phyloP scores from a whole-genome alignment of 306 rosid species.

The Vigna radiata region DNA sequence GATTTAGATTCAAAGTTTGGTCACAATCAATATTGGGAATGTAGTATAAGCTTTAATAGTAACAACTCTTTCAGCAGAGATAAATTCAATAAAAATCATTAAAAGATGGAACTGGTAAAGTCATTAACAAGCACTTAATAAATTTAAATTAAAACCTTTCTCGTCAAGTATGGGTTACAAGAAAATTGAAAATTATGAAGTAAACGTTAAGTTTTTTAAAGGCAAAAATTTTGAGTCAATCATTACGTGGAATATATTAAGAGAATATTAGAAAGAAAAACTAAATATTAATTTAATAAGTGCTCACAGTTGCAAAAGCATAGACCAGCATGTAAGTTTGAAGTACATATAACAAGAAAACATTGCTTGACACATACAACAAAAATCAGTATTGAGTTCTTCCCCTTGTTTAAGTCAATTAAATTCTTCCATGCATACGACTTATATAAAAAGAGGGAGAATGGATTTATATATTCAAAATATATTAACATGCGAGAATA shows the following conservation, averaged over 20 bases:
- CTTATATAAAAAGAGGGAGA: not conserved
- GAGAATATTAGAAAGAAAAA: conserved; percentile 25
- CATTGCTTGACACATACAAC: not conserved
- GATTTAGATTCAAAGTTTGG: conserved; percentile 31
- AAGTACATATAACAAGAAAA: not conserved
- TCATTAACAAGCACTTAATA: conserved; percentile 25
- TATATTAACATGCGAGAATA: not conserved
- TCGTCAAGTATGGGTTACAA: conserved; percentile 1
- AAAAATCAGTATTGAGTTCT: conserved; percentile 1
- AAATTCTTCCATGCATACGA: not conserved
- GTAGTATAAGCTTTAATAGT: conserved; percentile 5
- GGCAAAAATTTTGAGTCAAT: not conserved
- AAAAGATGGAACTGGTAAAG: conserved; percentile 6
- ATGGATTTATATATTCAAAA: not conserved
- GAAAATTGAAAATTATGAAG: conserved; percentile 1
- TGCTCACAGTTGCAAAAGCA: not conserved
- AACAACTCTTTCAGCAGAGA: conserved; percentile 21
- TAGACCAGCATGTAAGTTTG: not conserved
- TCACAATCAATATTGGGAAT: conserved; percentile 32
- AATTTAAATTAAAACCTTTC: not conserved
- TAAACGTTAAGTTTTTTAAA: not conserved
- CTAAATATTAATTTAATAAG: not conserved
- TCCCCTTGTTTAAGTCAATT: not conserved
- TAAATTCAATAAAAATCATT: conserved; percentile 32
- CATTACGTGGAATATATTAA: not conserved